Conservation (phyloP, 345 rosid genomes). For the Brassica carinata region DNA sequence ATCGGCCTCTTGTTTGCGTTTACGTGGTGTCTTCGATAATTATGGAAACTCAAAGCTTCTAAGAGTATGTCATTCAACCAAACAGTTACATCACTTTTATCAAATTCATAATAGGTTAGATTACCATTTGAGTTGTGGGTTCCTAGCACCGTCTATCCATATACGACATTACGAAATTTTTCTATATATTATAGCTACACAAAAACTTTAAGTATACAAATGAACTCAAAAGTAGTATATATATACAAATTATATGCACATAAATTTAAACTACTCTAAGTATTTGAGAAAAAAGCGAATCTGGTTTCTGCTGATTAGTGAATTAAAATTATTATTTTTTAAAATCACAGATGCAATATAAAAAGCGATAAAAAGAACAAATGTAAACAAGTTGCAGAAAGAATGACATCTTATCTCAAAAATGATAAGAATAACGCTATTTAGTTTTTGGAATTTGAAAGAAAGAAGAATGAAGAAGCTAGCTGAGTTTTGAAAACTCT, state of each 20-base stretch:
- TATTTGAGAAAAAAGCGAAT: background rate
- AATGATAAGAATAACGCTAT: background rate
- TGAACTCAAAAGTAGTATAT: background rate
- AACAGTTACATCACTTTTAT: background rate
- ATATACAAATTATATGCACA: background rate
- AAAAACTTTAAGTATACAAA: too few relatives aligned
- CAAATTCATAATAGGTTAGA: too few relatives aligned
- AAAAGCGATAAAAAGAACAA: background rate
- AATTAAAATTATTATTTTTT: too few relatives aligned
- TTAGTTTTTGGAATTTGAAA: conserved; percentile 8
- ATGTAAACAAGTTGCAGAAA: background rate
- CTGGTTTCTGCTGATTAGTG: background rate
- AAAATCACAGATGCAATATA: background rate
- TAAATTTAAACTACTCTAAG: background rate
- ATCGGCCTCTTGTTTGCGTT: background rate
- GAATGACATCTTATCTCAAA: background rate
- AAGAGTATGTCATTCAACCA: background rate
- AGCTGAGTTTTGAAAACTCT: conserved; percentile 20
- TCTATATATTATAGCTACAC: background rate
- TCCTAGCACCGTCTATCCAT: too few relatives aligned
- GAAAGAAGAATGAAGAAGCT: conserved; percentile 10
- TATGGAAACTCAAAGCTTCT: conserved; percentile 1
- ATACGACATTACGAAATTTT: too few relatives aligned
- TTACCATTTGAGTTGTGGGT: too few relatives aligned
- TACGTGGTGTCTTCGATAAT: background rate